phyloP scores from a whole-genome alignment of 768 basidiomycete species.

The Trametes cubensis region DNA sequence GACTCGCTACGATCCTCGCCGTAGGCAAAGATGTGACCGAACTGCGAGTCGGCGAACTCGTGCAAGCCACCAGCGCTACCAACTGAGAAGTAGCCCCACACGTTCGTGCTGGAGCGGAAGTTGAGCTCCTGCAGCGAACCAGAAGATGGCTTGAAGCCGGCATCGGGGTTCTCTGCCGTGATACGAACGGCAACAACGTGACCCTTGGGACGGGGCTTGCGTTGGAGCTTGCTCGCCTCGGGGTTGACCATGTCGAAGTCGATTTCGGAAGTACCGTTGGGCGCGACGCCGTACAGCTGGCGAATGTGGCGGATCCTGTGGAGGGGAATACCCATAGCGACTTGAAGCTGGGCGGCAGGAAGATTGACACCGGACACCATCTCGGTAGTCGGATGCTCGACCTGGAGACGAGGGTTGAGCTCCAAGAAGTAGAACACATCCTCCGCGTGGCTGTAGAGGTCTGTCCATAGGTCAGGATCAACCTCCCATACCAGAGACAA shows the following conservation, averaged over 20 bases:
- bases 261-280: slow-evolving; percentile 86
- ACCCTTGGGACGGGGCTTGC: slow-evolving; percentile 95
- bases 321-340: slow-evolving; percentile 97
- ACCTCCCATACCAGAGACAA: too few species aligned
- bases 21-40: slow-evolving; percentile 99
- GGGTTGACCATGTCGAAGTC: slow-evolving; percentile 96
- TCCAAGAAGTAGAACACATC: slow-evolving; percentile 98
- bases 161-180: slow-evolving; percentile 99
- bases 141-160: slow-evolving; percentile 98
- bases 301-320: slow-evolving; percentile 96
- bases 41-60: slow-evolving; percentile 99
- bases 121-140: slow-evolving; percentile 98
- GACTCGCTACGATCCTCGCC: slow-evolving; percentile 95
- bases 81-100: slow-evolving; percentile 99
- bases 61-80: slow-evolving; percentile 94
- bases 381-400: slow-evolving; percentile 99
- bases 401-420: slow-evolving; percentile 98
- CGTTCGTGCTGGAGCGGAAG: slow-evolving; percentile 98
- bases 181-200: slow-evolving; percentile 99
- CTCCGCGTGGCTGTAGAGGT: slow-evolving; percentile 92
- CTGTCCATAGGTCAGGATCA: slow-evolving; percentile 41
- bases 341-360: slow-evolving; percentile 94
- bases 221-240: slow-evolving; percentile 83
- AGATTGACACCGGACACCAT: slow-evolving; percentile 99
- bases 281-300: slow-evolving; percentile 91